Conservation (phyloP, 208 protist species). For the Leishmania aethiopica region DNA sequence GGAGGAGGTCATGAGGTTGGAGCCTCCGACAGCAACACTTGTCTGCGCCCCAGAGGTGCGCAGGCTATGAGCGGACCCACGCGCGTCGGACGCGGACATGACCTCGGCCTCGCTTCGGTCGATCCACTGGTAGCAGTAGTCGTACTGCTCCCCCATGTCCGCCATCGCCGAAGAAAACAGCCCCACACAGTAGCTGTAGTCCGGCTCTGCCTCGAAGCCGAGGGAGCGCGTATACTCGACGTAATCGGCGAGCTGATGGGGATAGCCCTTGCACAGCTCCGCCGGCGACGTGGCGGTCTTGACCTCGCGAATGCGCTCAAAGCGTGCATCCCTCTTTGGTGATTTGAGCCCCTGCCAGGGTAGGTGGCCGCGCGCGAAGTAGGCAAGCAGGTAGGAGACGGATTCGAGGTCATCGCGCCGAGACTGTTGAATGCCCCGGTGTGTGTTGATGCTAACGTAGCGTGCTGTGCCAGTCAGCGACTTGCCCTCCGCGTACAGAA, state of each 20-base stretch:
- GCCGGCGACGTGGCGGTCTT: constrained; percentile 62
- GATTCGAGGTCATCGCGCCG: constrained; percentile 89
- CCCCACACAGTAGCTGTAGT: constrained; percentile 69
- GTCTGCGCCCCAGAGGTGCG: constrained; percentile 14
- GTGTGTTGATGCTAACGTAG: constrained; percentile 97
- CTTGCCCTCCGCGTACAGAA: constrained; percentile 72
- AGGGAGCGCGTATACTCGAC: constrained; percentile 63
- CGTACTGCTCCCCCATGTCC: constrained; percentile 41
- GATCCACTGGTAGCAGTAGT: constrained; percentile 76
- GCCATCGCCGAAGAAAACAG: constrained; percentile 50
- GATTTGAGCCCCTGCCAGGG: constrained; percentile 95
- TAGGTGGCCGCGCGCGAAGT: constrained; percentile 97
- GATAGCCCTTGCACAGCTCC: constrained; percentile 57
- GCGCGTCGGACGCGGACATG: constrained; percentile 7
- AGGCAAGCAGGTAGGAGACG: constrained; percentile 96
- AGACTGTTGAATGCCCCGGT: constrained; percentile 95
- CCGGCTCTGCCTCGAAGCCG: constrained; percentile 68
- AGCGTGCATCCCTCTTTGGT: constrained; percentile 40
- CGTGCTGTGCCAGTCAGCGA: constrained; percentile 80
- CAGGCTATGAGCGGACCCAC: constrained; percentile 3
- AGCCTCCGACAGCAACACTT: constrained; percentile 35
- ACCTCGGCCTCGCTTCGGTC: constrained; percentile 10
- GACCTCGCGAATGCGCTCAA: constrained; percentile 52
- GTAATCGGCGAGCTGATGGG: constrained; percentile 57
- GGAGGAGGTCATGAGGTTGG: constrained; percentile 32